Evolutionary conservation across 441 rosid genomes (phyloP), one percentile per base, ranked within the genome.

Genomic region (Adansonia grandidieri): DNA sequence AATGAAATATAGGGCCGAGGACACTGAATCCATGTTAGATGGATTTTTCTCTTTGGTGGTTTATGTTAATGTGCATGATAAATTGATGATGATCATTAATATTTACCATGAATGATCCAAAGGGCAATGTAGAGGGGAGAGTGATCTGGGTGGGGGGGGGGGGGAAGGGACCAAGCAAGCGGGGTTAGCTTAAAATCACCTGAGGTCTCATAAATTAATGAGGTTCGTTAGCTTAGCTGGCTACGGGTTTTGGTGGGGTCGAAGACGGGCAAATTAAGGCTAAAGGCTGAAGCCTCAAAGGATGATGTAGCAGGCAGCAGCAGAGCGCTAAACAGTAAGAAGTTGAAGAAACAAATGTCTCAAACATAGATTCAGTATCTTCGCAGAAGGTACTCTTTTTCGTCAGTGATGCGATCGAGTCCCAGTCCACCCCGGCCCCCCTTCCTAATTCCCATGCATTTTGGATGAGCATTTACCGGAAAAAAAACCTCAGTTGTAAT

Each of bases 241-340:
- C 78, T 77, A 77, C 47, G 63, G 62, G 71, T 71, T 70, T 75
- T 66, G 20, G 28, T 17, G 74, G 77, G 77, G 79, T 75, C 77
- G 73, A 74, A 53, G 81, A 78, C 79, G 71, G 40, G 9, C 75
- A 68, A 0, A 63, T 32, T 32, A 28, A 3, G 44, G 37, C 37
- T 32, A 2, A 32, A 32, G 37, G 37, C 37, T 32, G 37, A 32
- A 32, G 37, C 37, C 37, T 32, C 37, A 32, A 32, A 32, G 19
- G 58, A 54, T 54, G 4, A 15, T 14, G 57, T 53, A 53, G 6
- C 14, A 40, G 6, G 6, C 44, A 40, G 44, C 44, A 40, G 44
- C 44, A 40, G 6, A 6, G n/a, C 42, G 10, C 14, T 62, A 2
- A 53, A 6, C 57, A 53, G 15, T 45, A 48, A 48, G 51, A 73